Conservation (phyloP, 495 filamentous ascomycete genomes). For the Hypoxylon lenormandii region DNA sequence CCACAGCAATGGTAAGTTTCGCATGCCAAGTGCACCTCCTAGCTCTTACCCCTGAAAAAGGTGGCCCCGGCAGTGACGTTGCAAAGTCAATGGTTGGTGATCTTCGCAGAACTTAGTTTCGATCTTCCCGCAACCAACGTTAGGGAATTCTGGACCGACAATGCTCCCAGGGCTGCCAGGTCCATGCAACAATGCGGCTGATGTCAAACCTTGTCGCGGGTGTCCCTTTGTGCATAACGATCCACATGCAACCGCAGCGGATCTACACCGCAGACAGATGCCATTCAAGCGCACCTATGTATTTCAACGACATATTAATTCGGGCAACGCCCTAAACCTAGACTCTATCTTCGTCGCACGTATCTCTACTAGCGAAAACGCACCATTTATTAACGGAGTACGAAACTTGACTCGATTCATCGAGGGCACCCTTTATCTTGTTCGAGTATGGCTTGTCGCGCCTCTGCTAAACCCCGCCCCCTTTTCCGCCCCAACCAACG, state of each 20-base stretch:
- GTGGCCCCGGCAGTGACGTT: slow-evolving; percentile 6
- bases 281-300: background rate
- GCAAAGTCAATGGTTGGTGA: slow-evolving; percentile 28
- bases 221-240: slow-evolving; percentile 12
- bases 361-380: no score
- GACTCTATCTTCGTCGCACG: no score
- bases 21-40: slow-evolving; percentile 8
- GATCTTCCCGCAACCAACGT: slow-evolving; percentile 42
- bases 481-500: background rate
- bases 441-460: background rate
- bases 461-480: background rate
- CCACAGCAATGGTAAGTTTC: background rate
- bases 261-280: background rate
- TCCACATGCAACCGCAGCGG: background rate
- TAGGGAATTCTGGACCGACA: slow-evolving; percentile 32
- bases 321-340: slow-evolving; percentile 13
- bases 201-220: slow-evolving; percentile 23
- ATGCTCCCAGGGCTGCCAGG: slow-evolving; percentile 31
- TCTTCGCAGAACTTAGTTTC: slow-evolving; percentile 41
- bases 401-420: no score
- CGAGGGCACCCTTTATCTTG: no score
- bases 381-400: no score
- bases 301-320: slow-evolving; percentile 15
- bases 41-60: slow-evolving; percentile 20
- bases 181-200: slow-evolving; percentile 35